Percentiles rank a stretch among this genome's conserved stretches.
Evolutionary conservation across 23 red algal genomes (phyloP).

Genomic region (Cyanidiococcus yangmingshanensis): DNA sequence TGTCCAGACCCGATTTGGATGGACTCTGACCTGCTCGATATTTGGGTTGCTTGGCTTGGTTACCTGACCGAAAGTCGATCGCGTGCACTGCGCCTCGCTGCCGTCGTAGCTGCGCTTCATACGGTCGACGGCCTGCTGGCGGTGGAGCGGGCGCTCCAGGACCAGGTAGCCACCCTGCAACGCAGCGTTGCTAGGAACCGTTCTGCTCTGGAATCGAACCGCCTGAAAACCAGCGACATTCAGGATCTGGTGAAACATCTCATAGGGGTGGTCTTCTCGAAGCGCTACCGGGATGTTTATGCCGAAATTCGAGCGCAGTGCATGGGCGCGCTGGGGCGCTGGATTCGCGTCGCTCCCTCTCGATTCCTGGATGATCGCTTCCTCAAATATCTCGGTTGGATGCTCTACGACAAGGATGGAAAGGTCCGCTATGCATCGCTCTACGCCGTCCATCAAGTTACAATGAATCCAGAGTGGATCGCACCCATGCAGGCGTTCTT

Average conservation of each 20-base stretch:
- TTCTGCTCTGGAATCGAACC: neutral
- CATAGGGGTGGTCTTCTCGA: slow-evolving; percentile 44
- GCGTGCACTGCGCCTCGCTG: slow-evolving; percentile 37
- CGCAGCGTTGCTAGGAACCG: slow-evolving; percentile 22
- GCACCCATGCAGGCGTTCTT: slow-evolving; percentile 50
- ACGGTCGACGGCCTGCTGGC: slow-evolving; percentile 47
- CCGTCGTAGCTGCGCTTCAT: slow-evolving; percentile 41
- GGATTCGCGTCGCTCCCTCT: slow-evolving; percentile 52
- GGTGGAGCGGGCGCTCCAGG: slow-evolving; percentile 19
- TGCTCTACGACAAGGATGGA: slow-evolving; percentile 65
- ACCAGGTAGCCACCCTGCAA: slow-evolving; percentile 37
- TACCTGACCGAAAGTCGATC: slow-evolving; percentile 21
- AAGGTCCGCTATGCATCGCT: slow-evolving; percentile 45
- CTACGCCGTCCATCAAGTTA: slow-evolving; percentile 32
- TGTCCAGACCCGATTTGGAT: slow-evolving; percentile 38
- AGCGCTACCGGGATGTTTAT: slow-evolving; percentile 60
- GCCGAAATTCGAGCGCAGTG: slow-evolving; percentile 41
- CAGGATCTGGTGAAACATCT: slow-evolving; percentile 46
- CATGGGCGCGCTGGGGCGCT: slow-evolving; percentile 44
- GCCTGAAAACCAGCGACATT: slow-evolving; percentile 35
- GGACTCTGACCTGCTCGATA: slow-evolving; percentile 60
- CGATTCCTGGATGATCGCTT: slow-evolving; percentile 62
- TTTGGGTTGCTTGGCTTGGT: slow-evolving; percentile 44
- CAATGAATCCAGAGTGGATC: slow-evolving; percentile 31
- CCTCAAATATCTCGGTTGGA: slow-evolving; percentile 86